Conservation (phyloP, 805 yeast genomes). For the Grigorovia transvaalensis region DNA sequence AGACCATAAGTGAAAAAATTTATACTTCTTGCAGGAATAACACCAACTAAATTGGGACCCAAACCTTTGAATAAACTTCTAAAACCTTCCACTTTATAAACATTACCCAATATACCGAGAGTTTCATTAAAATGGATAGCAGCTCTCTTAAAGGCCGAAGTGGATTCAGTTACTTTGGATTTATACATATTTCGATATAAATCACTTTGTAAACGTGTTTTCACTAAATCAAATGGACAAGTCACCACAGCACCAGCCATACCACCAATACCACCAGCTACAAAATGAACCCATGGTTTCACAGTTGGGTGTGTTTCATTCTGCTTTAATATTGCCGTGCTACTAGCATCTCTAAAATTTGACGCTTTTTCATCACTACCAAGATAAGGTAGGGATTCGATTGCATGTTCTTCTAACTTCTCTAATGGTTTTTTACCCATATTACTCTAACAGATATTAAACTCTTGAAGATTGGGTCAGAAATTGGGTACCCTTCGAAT, state of each 20-base stretch:
- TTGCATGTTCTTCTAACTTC: slow-evolving; percentile 41
- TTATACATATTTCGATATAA: slow-evolving; percentile 53
- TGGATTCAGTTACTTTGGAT: slow-evolving; percentile 9
- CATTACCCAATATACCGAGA: slow-evolving; percentile 53
- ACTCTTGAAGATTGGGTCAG: neutral
- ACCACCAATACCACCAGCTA: slow-evolving; percentile 92
- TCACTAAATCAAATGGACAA: slow-evolving; percentile 92
- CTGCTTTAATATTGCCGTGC: neutral
- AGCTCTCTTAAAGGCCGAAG: slow-evolving; percentile 20
- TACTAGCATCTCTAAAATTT: slow-evolving; percentile 28
- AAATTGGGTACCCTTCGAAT: neutral
- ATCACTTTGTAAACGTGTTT: slow-evolving; percentile 88
- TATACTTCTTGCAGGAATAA: slow-evolving; percentile 94
- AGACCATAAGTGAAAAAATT: slow-evolving; percentile 95
- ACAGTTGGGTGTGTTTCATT: slow-evolving; percentile 20
- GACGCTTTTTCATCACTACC: slow-evolving; percentile 68
- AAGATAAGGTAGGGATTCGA: slow-evolving; percentile 48
- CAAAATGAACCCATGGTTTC: slow-evolving; percentile 64
- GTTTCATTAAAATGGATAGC: slow-evolving; percentile 77
- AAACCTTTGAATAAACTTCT: slow-evolving; percentile 85
- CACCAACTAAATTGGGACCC: slow-evolving; percentile 95
- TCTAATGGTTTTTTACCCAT: slow-evolving; percentile 24
- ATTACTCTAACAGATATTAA: neutral
- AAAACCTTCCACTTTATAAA: slow-evolving; percentile 70
- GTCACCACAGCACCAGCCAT: slow-evolving; percentile 96